A percentile compares a stretch with the other conserved stretches of the same genome.
Evolutionary conservation across 2,329 filamentous ascomycete genomes (phyloP).

Genomic region (Penicillium sp.): DNA sequence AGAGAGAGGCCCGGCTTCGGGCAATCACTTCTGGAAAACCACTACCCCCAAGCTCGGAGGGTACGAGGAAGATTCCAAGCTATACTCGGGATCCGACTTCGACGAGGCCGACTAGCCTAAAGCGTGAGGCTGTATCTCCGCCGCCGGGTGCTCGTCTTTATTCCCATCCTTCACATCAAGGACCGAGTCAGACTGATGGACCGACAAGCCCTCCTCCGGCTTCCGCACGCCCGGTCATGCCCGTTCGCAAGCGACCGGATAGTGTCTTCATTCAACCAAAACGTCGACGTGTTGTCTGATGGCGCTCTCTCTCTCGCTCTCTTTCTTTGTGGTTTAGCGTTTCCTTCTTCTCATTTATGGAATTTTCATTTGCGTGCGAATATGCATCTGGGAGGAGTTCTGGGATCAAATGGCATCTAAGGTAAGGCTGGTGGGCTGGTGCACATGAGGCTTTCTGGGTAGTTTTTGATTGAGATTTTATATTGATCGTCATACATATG

Average conservation of each 20-base stretch:
- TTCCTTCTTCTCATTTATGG: neutral
- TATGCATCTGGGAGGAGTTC: neutral
- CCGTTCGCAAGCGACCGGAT: slow-evolving; percentile 1
- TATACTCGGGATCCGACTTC: neutral
- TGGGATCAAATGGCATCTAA: neutral
- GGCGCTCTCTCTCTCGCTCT: no score
- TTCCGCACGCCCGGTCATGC: neutral
- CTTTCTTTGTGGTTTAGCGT: neutral
- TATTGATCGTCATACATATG: neutral
- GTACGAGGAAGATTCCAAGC: neutral
- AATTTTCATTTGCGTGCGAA: neutral
- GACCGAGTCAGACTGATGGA: neutral
- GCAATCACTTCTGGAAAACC: slow-evolving; percentile 30
- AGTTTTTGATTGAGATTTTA: neutral
- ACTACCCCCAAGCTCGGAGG: neutral
- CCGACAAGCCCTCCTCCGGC: slow-evolving; percentile 17
- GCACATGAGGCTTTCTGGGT: neutral
- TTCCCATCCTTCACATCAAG: neutral
- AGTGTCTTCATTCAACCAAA: slow-evolving; percentile 20
- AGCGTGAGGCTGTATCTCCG: slow-evolving; percentile 15
- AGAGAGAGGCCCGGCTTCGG: slow-evolving; percentile 16
- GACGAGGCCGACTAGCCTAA: slow-evolving; percentile 3
- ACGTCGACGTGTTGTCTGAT: slow-evolving; percentile 6
- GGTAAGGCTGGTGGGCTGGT: neutral
- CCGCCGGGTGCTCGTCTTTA: neutral